Evolutionary conservation across 139 green algal genomes (phyloP).

Genomic region (Auxenochlorella pyrenoidosa): DNA sequence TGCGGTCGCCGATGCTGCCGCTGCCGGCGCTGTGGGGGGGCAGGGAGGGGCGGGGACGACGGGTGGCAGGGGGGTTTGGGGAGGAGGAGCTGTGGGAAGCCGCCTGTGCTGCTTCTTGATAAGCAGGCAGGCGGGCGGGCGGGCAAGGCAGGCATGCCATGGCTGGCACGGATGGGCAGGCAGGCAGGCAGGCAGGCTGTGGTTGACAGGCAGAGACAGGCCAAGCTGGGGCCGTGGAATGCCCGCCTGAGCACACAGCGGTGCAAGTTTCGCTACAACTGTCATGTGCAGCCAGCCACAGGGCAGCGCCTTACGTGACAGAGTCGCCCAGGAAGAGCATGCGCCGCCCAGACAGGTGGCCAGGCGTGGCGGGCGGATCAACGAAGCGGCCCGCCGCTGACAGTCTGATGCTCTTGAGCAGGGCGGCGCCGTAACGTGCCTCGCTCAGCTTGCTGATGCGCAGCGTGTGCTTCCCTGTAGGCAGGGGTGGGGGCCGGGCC

Average conservation of each 20-base stretch:
- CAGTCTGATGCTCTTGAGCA: background rate
- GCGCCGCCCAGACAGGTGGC: background rate
- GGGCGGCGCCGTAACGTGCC: background rate
- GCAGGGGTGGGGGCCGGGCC: background rate
- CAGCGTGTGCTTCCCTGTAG: background rate
- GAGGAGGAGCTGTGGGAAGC: background rate
- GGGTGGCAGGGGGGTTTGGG: background rate
- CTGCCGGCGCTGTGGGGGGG: background rate
- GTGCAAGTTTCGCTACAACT: background rate
- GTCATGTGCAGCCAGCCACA: background rate
- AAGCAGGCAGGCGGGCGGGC: too few species aligned
- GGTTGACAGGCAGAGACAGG: too few species aligned
- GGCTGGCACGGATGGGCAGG: too few species aligned
- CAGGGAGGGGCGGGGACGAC: background rate
- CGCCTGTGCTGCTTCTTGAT: background rate
- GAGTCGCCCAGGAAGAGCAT: constrained; percentile 14
- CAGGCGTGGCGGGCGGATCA: background rate
- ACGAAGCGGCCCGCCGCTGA: background rate
- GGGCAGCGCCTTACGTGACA: background rate
- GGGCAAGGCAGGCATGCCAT: background rate
- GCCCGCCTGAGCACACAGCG: background rate
- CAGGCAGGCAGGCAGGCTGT: background rate
- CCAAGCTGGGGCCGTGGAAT: background rate
- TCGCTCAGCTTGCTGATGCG: background rate
- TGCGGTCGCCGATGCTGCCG: background rate